These are phyloP conservation scores for Trypanosoma cruzi DNA, from an alignment of 208 protist species.

Conservation along the genomic window DNA sequence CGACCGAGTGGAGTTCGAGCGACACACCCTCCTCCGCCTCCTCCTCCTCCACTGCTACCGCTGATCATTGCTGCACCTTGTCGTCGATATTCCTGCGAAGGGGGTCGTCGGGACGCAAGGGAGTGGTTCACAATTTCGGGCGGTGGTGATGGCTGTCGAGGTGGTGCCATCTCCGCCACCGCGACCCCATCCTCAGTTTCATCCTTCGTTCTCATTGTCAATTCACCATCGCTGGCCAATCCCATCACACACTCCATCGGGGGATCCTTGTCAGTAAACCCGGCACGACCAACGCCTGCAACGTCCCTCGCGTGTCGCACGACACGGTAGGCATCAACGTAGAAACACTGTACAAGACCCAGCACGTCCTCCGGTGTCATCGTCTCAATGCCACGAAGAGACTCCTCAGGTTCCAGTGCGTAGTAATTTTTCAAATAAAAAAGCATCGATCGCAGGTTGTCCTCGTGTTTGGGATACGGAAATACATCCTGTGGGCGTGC, in stretches of 20 bases:
- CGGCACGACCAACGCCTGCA: constrained; percentile 39
- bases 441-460: constrained; percentile 51
- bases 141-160: constrained; percentile 9
- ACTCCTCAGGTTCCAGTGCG: constrained; percentile 55
- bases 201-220: background rate
- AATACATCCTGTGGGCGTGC: constrained; percentile 7
- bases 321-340: constrained; percentile 67
- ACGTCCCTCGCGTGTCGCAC: constrained; percentile 45
- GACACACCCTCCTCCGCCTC: background rate
- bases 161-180: background rate
- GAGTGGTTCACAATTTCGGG: background rate
- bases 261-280: constrained; percentile 58
- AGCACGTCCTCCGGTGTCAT: constrained; percentile 70
- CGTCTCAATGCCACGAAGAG: constrained; percentile 55
- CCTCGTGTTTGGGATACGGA: constrained; percentile 32
- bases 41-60: background rate
- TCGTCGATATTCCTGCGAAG: background rate
- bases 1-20: background rate
- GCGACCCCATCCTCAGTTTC: background rate
- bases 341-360: constrained; percentile 73
- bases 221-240: constrained; percentile 10
- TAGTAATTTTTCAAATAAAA: constrained; percentile 78
- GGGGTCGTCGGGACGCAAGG: background rate
- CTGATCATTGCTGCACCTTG: background rate
- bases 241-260: constrained; percentile 3